Conservation (phyloP, 2,329 filamentous ascomycete genomes). For the Colletotrichum caudatum region DNA sequence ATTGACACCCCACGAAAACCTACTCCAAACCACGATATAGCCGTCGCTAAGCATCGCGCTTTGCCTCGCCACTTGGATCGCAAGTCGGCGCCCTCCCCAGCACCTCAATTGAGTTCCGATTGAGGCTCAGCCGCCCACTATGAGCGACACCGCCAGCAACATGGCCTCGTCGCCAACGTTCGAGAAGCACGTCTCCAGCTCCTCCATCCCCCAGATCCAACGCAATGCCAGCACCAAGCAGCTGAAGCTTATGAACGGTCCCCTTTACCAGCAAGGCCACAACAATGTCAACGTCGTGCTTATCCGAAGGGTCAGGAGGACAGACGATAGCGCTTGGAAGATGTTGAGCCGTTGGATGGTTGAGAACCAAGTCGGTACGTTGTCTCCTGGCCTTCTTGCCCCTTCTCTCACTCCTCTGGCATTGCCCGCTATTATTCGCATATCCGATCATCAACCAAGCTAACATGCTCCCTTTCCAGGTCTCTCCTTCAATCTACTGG, state of each 20-base stretch:
- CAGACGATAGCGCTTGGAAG: slow-evolving; percentile 71
- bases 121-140: slow-evolving; percentile 31
- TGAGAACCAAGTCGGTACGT: slow-evolving; percentile 82
- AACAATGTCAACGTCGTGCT: slow-evolving; percentile 63
- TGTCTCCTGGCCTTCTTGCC: slow-evolving; percentile 37
- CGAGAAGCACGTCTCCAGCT: slow-evolving; percentile 24
- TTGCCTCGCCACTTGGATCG: slow-evolving; percentile 18
- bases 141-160: slow-evolving; percentile 37
- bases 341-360: slow-evolving; percentile 77
- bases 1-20: neutral
- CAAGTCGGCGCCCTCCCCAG: slow-evolving; percentile 18
- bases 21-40: slow-evolving; percentile 1
- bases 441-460: slow-evolving; percentile 15
- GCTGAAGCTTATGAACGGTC: slow-evolving; percentile 62
- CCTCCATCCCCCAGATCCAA: slow-evolving; percentile 27
- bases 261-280: slow-evolving; percentile 68
- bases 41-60: slow-evolving; percentile 20
- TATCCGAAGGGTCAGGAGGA: slow-evolving; percentile 69
- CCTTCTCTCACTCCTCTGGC: slow-evolving; percentile 9
- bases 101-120: slow-evolving; percentile 33
- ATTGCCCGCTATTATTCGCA: neutral
- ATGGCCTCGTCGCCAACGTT: slow-evolving; percentile 31
- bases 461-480: slow-evolving; percentile 58
- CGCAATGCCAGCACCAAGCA: slow-evolving; percentile 41
- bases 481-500: slow-evolving; percentile 86